These are phyloP conservation scores for Leccinum imitatum DNA, from an alignment of 768 basidiomycete species.

Conservation along the genomic window DNA sequence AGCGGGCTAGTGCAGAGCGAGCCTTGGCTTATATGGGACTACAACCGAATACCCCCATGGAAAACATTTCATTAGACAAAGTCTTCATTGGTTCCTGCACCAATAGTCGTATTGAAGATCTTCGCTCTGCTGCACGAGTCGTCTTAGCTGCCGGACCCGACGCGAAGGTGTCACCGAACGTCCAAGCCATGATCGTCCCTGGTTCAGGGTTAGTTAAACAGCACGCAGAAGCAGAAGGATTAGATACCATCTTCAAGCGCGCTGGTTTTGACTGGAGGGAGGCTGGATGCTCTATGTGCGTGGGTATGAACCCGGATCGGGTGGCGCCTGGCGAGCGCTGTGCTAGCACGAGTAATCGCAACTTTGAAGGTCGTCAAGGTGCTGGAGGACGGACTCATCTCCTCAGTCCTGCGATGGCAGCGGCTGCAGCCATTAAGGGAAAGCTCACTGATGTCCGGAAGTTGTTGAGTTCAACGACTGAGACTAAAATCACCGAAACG, in stretches of 20 bases:
- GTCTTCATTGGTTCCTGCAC: conserved; percentile 95
- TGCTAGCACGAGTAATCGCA: conserved; percentile 90
- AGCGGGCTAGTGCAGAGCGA: conserved; percentile 68
- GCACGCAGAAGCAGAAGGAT: conserved; percentile 86
- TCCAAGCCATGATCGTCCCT: conserved; percentile 90
- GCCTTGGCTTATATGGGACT: conserved; percentile 89
- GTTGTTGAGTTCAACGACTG: conserved; percentile 50
- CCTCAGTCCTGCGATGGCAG: conserved; percentile 89
- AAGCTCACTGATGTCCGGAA: conserved; percentile 84
- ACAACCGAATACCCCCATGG: conserved; percentile 71
- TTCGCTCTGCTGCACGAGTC: conserved; percentile 79
- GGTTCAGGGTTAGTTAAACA: conserved; percentile 89
- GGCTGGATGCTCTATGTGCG: conserved; percentile 94
- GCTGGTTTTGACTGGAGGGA: conserved; percentile 96
- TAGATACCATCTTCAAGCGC: conserved; percentile 82
- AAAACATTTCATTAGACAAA: conserved; percentile 80
- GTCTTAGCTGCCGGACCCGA: conserved; percentile 71
- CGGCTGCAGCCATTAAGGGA: conserved; percentile 85
- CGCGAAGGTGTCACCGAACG: conserved; percentile 68
- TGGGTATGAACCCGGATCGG: conserved; percentile 96
- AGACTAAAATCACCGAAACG: conserved; percentile 40
- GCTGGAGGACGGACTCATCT: conserved; percentile 88
- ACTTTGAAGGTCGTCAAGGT: conserved; percentile 89
- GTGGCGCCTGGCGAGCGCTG: conserved; percentile 80
- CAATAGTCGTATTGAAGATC: conserved; percentile 91